Base-by-base conservation (phyloP, 257 asterid genomes). In the Anisodus tanguticus region DNA sequence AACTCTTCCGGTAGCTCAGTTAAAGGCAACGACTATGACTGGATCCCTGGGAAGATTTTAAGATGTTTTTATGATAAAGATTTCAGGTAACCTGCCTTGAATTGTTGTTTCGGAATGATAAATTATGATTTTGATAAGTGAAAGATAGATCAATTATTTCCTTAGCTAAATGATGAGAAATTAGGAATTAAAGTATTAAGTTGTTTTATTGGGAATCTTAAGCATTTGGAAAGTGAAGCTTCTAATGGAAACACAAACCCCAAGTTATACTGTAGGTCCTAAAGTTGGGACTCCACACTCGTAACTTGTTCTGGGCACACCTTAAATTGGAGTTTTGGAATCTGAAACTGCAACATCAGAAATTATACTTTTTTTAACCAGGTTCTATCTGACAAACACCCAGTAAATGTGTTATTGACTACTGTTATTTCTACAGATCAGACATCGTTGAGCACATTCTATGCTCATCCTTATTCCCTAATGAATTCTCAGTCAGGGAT, bases 31-130 rank as follows among this genome's bases (percentile, higher is more conserved):
- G 95, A 88, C 63, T 95, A 93, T 91, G 98, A 92, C 85, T 95
- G 98, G 98, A 93, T 97, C 85, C 93, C 94, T 62, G 97, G 98
- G 85, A 97, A 90, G 90, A 90, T 97, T 81, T 88, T 95, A 88
- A 94, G 98, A 89, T 94, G 99, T 87, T 94, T 93, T 86, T 97
- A 97, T 86, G 99, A 97, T 88, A 95, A 97, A 91, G 99, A 97
- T 92, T 93, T 97, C 92, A 93, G 99, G 99, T 94, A 93, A 82
- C 80, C 64, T 68, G 22, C 54, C 70, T 82, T 62, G 83, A 49
- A 60, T 82, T 86, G 8, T 31, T 82, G 59, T 54, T 72, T 86
- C 58, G 35, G 83, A 64, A 26, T 39, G 49, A 79, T 80, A 60
- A 54, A 47, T 35, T 74, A 47, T 81, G 79, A 70, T 35, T 58